Evolutionary conservation across 2,329 filamentous ascomycete genomes (phyloP).

Genomic region (Fusarium haematococcum): DNA sequence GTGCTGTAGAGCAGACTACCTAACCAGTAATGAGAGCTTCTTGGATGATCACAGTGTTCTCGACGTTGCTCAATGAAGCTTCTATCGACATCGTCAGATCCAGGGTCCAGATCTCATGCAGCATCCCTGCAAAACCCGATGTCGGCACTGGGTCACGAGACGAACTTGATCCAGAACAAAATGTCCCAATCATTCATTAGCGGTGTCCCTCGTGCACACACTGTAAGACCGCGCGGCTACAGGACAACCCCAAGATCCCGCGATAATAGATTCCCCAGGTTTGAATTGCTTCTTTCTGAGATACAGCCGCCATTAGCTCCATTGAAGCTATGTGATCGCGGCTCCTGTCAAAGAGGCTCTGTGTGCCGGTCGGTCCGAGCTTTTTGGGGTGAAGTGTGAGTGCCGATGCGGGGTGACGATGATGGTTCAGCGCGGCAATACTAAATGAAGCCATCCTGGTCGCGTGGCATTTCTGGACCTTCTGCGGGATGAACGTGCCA

Average conservation of each 20-base stretch:
- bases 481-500: neutral
- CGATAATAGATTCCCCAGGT: neutral
- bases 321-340: neutral
- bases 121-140: slow-evolving; percentile 31
- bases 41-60: neutral
- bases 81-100: slow-evolving; percentile 3
- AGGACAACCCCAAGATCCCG: neutral
- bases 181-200: neutral
- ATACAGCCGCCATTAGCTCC: neutral
- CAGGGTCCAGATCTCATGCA: slow-evolving; percentile 37
- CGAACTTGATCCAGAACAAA: neutral
- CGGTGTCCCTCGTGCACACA: neutral
- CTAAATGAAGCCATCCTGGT: neutral
- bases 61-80: neutral
- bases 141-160: slow-evolving; percentile 34
- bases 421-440: slow-evolving; percentile 23
- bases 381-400: slow-evolving; percentile 10
- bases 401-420: slow-evolving; percentile 23
- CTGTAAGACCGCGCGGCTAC: slow-evolving; percentile 19
- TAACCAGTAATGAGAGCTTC: neutral
- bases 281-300: neutral
- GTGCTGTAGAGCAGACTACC: neutral
- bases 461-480: neutral
- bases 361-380: slow-evolving; percentile 27
- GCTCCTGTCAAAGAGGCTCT: neutral